Base-by-base conservation (phyloP, 495 filamentous ascomycete species). In the Umbilicaria muhlenbergii region DNA sequence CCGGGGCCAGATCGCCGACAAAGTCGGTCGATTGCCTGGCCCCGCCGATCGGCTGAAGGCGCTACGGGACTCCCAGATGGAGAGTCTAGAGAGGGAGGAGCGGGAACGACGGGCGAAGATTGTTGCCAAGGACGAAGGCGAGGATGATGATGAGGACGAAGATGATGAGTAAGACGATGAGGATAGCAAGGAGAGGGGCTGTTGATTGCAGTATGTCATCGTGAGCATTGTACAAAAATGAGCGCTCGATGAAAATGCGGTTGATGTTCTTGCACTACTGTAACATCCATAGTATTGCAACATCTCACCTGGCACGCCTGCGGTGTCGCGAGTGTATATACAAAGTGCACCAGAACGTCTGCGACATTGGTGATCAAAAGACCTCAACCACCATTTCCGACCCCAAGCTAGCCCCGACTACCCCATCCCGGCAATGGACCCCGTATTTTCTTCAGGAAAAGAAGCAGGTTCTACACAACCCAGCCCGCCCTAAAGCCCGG, bases 1-100 rank as follows among this genome's bases (percentile, higher is more conserved):
- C 33, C 74, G 91, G 45, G 83, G 88, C 52, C 78, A 89, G 60
- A 81, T 98, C 55, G 76, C 75, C 42, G 73, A 80, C 46, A 63
- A 61, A 34, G 52, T 77, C 39, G 49, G 54, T 44, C 58, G 51
- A 42, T 36, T 61, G 11, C 67, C 66, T 14, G 56, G 58, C 10
- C 67, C 74, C 31, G 66, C 67, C n/a, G 71, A 78, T 51, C 76
- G 83, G 57, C 65, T 93, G 58, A 69, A 68, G 52, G 69, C 75
- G 8, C 66, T 81, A 41, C 60, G 77, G 42, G 68, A 75, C 51
- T 56, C 69, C 28, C 69, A 79, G 59, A 67, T 68, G 63, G 69
- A 73, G 16, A 49, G 56, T 21, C 46, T 70, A 57, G 74, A 72
- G 63, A 60, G 69, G 50, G 75, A 78, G 59, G 78, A 81, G 62